These are phyloP conservation scores for Rhodotorula sp. DNA, from an alignment of 1,284 basidiomycete species.

Conservation along the genomic window DNA sequence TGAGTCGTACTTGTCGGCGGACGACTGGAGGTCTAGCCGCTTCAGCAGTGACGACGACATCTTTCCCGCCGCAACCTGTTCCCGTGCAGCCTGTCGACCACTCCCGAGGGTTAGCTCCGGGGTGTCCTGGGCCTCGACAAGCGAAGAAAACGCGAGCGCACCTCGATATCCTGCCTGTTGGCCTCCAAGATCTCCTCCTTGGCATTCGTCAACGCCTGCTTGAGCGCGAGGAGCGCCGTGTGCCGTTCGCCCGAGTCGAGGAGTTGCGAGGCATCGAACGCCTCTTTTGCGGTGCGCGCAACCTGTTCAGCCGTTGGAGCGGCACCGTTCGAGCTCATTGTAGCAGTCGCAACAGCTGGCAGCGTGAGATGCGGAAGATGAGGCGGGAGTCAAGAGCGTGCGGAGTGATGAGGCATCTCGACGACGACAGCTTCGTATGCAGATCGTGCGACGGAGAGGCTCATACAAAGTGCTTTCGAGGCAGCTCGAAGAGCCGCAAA, in stretches of 20 bases:
- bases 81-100: slow-evolving; percentile 58
- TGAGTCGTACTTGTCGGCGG: slow-evolving; percentile 83
- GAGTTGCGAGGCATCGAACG: slow-evolving; percentile 82
- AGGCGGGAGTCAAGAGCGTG: no score
- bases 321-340: no score
- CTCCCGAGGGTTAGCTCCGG: not conserved
- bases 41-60: slow-evolving; percentile 79
- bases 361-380: no score
- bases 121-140: not conserved
- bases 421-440: no score
- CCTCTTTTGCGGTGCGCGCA: slow-evolving; percentile 59
- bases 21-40: slow-evolving; percentile 75
- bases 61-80: slow-evolving; percentile 73
- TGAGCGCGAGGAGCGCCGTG: slow-evolving; percentile 68
- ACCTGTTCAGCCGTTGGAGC: no score
- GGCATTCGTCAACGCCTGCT: slow-evolving; percentile 61
- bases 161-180: slow-evolving; percentile 72
- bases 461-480: no score
- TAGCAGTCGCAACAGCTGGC: no score
- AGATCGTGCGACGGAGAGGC: no score
- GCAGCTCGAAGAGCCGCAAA: no score
- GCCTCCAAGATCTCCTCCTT: slow-evolving; percentile 71
- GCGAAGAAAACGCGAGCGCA: slow-evolving; percentile 53
- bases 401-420: no score
- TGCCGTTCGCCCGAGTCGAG: slow-evolving; percentile 66